phyloP scores from a whole-genome alignment of 495 filamentous ascomycete species.

The Neurospora sp. region DNA sequence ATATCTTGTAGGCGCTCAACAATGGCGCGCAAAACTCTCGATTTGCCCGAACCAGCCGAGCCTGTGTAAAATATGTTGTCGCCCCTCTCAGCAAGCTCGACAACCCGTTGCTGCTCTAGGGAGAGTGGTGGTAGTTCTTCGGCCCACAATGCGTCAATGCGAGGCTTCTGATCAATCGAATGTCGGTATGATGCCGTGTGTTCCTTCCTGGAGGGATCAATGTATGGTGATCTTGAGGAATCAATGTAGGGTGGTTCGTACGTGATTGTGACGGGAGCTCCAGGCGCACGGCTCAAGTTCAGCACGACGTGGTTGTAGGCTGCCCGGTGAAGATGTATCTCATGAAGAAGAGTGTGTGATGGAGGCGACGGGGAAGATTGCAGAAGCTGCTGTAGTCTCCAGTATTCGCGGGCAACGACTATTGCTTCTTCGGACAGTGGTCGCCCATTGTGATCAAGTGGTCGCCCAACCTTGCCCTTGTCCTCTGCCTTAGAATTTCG shows the following conservation, averaged over 20 bases:
- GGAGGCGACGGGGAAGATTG: neutral
- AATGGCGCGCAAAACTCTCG: constrained; percentile 43
- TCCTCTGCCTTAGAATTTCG: neutral
- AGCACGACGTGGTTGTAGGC: constrained; percentile 4
- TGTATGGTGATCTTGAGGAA: neutral
- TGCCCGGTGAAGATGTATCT: neutral
- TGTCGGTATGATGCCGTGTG: too few species aligned
- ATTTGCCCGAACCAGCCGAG: constrained; percentile 52
- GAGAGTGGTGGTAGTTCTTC: constrained; percentile 13
- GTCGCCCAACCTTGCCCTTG: neutral
- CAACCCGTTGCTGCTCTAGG: constrained; percentile 37
- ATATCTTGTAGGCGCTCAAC: constrained; percentile 21
- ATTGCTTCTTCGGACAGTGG: neutral
- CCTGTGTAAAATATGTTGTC: constrained; percentile 54
- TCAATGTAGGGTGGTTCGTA: constrained; percentile 10
- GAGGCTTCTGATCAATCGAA: too few species aligned
- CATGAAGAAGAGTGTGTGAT: neutral
- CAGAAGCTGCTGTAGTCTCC: neutral
- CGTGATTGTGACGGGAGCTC: constrained; percentile 1
- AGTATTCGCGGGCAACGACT: neutral
- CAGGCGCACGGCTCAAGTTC: neutral
- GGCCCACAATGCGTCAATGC: too few species aligned
- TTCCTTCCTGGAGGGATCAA: neutral
- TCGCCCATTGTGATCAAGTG: neutral
- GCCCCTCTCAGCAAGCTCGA: constrained; percentile 37